Evolutionary conservation across 768 basidiomycete species (phyloP).

Genomic region (Xerocomus brunneocitrinus): DNA sequence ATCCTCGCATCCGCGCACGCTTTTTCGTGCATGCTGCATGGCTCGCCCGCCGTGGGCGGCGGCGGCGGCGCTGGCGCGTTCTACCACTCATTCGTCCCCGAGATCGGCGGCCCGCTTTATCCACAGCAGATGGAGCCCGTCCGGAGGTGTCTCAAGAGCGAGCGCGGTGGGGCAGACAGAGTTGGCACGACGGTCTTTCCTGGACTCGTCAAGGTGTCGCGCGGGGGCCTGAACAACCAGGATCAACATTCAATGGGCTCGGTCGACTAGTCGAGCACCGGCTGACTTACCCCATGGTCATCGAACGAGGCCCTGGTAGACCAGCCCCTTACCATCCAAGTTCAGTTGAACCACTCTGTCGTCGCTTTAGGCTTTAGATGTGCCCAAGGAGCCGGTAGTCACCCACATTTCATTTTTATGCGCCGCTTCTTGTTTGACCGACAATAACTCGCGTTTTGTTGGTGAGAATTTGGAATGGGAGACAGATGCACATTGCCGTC

Average conservation of each 20-base stretch:
- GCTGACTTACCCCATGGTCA: too few species aligned
- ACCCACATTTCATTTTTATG: too few species aligned
- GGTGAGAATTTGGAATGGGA: too few species aligned
- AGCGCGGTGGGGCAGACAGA: conserved; percentile 64
- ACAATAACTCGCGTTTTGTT: too few species aligned
- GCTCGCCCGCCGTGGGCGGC: conserved; percentile 37
- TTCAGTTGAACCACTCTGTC: too few species aligned
- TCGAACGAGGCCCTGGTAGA: too few species aligned
- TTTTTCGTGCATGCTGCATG: conserved; percentile 85
- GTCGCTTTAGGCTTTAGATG: too few species aligned
- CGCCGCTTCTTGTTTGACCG: too few species aligned
- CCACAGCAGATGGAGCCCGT: conserved; percentile 75
- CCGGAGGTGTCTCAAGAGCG: conserved; percentile 54
- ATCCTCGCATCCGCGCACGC: conserved; percentile 71
- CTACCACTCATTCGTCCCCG: conserved; percentile 84
- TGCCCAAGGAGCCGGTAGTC: too few species aligned
- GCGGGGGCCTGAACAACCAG: conserved; percentile 22
- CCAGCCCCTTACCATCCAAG: too few species aligned
- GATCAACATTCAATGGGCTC: conserved; percentile 21
- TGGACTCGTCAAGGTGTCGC: conserved; percentile 77
- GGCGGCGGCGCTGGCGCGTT: conserved; percentile 50
- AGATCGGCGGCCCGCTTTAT: conserved; percentile 68
- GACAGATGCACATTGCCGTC: too few species aligned
- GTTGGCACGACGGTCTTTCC: conserved; percentile 87
- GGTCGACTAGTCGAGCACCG: too few species aligned